phyloP scores from a whole-genome alignment of 345 rosid genomes.

The Gossypium sturtianum region DNA sequence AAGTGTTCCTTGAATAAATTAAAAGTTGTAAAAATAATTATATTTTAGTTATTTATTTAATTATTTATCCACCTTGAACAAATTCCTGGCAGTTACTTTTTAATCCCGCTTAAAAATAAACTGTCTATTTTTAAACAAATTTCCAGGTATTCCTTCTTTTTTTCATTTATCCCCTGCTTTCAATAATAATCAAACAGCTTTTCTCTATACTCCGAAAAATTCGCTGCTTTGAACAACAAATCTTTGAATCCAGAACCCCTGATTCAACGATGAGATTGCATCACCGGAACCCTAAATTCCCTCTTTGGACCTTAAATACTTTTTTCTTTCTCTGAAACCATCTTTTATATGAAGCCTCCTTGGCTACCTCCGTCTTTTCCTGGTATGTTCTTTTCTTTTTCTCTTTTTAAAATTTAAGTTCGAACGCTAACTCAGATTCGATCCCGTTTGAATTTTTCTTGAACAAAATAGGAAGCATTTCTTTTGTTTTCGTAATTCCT shows the following conservation, averaged over 20 bases:
- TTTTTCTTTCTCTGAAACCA: background rate
- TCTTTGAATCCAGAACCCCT: background rate
- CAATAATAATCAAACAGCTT: constrained; percentile 11
- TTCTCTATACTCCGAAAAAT: background rate
- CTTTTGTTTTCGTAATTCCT: constrained; percentile 13
- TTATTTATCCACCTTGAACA: background rate
- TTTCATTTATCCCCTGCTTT: constrained; percentile 7
- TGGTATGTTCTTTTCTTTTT: constrained; percentile 25
- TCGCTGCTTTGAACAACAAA: background rate
- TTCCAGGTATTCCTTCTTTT: background rate
- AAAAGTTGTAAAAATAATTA: too few relatives aligned
- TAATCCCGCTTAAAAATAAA: background rate
- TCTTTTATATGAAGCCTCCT: constrained; percentile 37
- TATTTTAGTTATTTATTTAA: too few relatives aligned
- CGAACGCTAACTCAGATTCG: constrained; percentile 18
- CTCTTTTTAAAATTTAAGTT: background rate
- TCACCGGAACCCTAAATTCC: background rate
- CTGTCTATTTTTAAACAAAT: background rate
- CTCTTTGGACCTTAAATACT: background rate
- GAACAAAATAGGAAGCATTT: constrained; percentile 21
- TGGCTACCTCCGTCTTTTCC: constrained; percentile 27
- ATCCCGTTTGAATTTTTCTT: constrained; percentile 8
- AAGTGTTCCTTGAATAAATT: too few relatives aligned
- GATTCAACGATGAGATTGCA: background rate
- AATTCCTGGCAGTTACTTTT: background rate